These are phyloP conservation scores for Russula emetica DNA, from an alignment of 768 basidiomycete species.

Conservation along the genomic window DNA sequence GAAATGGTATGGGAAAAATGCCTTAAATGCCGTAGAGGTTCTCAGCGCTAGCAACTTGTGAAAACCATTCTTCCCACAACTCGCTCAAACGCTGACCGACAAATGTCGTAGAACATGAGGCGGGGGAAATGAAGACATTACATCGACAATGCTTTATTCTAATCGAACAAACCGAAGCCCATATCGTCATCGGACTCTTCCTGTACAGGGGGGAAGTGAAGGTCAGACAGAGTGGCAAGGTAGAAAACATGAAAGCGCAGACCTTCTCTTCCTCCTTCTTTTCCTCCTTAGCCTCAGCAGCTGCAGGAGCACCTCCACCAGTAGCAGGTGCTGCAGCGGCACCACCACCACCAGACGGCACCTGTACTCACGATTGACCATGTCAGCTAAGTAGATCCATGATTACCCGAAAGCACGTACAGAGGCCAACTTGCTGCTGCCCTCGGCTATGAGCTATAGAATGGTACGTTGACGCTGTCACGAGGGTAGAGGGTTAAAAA, in stretches of 20 bases:
- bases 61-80: neutral
- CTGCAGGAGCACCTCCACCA: conserved; percentile 55
- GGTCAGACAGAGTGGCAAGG: conserved; percentile 4
- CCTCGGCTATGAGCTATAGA: conserved; percentile 81
- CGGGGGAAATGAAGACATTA: neutral
- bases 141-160: conserved; percentile 33
- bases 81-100: neutral
- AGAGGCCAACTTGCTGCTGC: conserved; percentile 89
- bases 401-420: conserved; percentile 43
- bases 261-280: conserved; percentile 90
- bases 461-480: conserved; percentile 7
- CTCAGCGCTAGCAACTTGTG: neutral
- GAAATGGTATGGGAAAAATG: neutral
- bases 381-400: neutral
- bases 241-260: conserved; percentile 30
- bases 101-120: conserved; percentile 1
- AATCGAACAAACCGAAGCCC: conserved; percentile 99
- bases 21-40: conserved; percentile 2
- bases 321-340: conserved; percentile 52
- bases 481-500: neutral
- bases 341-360: conserved; percentile 89
- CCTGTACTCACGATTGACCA: conserved; percentile 39
- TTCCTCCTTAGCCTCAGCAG: conserved; percentile 72
- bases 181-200: conserved; percentile 98
- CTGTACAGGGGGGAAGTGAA: conserved; percentile 37